Evolutionary conservation across 2,329 filamentous ascomycete species (phyloP), one percentile per base, ranked within the genome.

Genomic region (Bisporella sp.): DNA sequence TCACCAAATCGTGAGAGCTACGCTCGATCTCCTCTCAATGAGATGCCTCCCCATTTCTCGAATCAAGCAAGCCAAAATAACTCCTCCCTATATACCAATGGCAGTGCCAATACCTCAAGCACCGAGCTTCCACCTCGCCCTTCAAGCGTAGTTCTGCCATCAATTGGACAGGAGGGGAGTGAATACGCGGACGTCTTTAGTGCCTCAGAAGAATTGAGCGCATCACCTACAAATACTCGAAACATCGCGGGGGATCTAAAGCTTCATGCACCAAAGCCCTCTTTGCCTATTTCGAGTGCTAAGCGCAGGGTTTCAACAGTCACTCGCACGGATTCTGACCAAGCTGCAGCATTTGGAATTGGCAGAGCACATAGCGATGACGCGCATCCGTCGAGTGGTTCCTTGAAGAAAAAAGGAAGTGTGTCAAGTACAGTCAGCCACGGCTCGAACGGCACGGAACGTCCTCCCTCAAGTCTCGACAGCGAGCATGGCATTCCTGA

Each of bases 401-500:
- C 71, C 29, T 64, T 84, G 53, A 81, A 80, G 66, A 81, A 85
- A 57, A 81, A 82, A 57, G 73, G 78, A 31, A 88, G 81, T 64
- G 76, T 76, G 41, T 73, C 74, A 44, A 37, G 35, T 37, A n/a
- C 35, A 8, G n/a, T 9, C n/a, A 73, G 74, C 50, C 73, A 76
- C 43, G 69, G 68, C 40, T 71, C 63, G 2, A 56, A 52, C 49
- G 54, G 57, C 45, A 71, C 74, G 43, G 72, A 75, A 50, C 77
- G 78, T 49, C 79, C 79, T 6, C 69, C 68, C 42, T 82, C 81
- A 9, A 65, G 77, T 56, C 64, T 70, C 40, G 85, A 85, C 13
- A 87, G 92, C 43, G 87, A 93, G 57, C 84, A 90, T 49, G 92
- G 91, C 28, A 96, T 96, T 60, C 91, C 91, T 2, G 88, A 95